phyloP scores from a whole-genome alignment of 495 filamentous ascomycete species.

The Trichoderma reesei region DNA sequence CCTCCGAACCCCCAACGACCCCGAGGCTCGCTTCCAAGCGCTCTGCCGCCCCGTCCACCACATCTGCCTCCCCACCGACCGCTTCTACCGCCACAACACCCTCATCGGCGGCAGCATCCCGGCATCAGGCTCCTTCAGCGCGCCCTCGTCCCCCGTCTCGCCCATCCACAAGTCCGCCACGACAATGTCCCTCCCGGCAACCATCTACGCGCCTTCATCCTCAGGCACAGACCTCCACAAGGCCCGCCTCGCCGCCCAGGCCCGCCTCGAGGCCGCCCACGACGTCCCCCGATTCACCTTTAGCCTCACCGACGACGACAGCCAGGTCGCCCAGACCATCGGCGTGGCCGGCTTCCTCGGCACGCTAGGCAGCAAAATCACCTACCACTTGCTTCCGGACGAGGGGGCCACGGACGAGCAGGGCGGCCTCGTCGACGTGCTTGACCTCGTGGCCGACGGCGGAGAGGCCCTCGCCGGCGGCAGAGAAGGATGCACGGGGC shows the following conservation, averaged over 20 bases:
- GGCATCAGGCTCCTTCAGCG: constrained; percentile 19
- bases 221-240: constrained; percentile 36
- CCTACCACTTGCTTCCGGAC: constrained; percentile 51
- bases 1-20: constrained; percentile 64
- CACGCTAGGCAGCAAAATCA: constrained; percentile 40
- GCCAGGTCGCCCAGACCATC: constrained; percentile 31
- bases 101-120: neutral
- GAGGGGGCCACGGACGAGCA: constrained; percentile 44
- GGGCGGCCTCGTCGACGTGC: constrained; percentile 44
- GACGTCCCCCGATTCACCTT: constrained; percentile 39
- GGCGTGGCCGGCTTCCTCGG: constrained; percentile 51
- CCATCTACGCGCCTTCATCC: constrained; percentile 18
- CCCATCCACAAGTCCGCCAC: constrained; percentile 16
- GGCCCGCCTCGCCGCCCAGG: constrained; percentile 47
- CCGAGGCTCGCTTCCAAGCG: constrained; percentile 60
- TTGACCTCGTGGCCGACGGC: constrained; percentile 37
- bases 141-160: constrained; percentile 17
- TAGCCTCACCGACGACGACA: constrained; percentile 46
- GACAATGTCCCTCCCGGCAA: constrained; percentile 10
- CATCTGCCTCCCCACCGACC: constrained; percentile 27
- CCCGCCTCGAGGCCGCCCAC: constrained; percentile 45
- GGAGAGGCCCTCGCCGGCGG: constrained; percentile 29
- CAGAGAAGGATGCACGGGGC: constrained; percentile 42
- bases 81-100: constrained; percentile 25
- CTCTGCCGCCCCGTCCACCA: constrained; percentile 51